Base-by-base conservation (phyloP, 306 rosid genomes). In the Fagus sylvatica region DNA sequence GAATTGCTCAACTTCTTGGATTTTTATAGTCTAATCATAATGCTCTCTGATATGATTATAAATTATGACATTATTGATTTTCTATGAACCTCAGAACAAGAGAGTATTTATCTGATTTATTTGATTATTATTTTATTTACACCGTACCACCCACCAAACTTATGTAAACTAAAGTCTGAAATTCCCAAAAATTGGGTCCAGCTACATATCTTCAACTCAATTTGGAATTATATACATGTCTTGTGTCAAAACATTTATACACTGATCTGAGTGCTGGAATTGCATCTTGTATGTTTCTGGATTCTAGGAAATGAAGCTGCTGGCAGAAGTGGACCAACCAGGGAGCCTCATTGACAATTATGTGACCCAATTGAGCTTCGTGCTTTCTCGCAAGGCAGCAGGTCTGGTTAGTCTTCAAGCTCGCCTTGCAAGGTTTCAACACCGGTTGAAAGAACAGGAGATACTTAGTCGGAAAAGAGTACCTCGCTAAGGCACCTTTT, bases 271-370 rank as follows among this genome's bases (percentile, higher is more conserved):
- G 39, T 74, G 76, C 65, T 79, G 15, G 15, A 46, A 46, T 46
- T 13, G 13, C 28, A 80, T 75, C 39, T 60, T 65, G 51, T 49
- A 33, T 80, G 70, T 53, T 33, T 64, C 69, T 76, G 85, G 77
- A 69, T 61, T 33, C 32, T 80, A 95, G 98, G 98, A 95, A 91
- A 95, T 95, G 98, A 95, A 93, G 82, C 82, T 95, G 74, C 70
- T 95, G 76, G 98, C 97, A 61, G 98, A 93, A 82, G 98, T 95
- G 87, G 98, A 92, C 79, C 98, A 84, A 83, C 98, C 98, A 17
- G 98, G 98, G 37, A 95, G 98, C 84, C 92, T 75, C 30, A 92
- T 95, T 6, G 98, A 95, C 82, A 89, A 91, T 78, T 95, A 95
- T 19, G 96, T 95, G 73, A 83, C 91, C 39, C 98, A 95, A 84